Conservation (phyloP, 495 filamentous ascomycete species). For the Aspergillus olivimuriae region DNA sequence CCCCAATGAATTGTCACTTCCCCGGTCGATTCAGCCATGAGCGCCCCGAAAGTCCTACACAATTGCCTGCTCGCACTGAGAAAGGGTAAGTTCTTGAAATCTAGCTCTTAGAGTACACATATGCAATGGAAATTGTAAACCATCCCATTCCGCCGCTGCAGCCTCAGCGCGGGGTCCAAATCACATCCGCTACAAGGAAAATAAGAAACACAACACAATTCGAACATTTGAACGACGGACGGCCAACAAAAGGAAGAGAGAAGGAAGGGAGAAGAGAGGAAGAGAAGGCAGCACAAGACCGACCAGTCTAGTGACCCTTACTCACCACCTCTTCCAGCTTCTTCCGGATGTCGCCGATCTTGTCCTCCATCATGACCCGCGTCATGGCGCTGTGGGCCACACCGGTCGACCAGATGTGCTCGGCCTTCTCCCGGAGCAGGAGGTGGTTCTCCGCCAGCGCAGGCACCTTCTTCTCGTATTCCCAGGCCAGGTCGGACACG, state of each 20-base stretch:
- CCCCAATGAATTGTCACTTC: no score
- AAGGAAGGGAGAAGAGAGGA: constrained; percentile 3
- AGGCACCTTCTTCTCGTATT: constrained; percentile 81
- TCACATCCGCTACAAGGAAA: constrained; percentile 6
- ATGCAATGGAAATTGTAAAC: constrained; percentile 12
- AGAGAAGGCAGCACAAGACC: neutral
- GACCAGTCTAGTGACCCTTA: constrained; percentile 63
- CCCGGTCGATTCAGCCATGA: no score
- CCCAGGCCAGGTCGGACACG: constrained; percentile 75
- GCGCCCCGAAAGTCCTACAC: no score
- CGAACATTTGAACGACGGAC: no score
- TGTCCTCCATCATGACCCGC: constrained; percentile 68
- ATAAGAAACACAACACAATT: constrained; percentile 5
- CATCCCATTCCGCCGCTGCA: constrained; percentile 1
- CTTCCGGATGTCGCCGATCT: constrained; percentile 64
- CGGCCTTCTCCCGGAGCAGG: constrained; percentile 54
- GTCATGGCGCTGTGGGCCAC: constrained; percentile 65
- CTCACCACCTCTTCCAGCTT: constrained; percentile 80
- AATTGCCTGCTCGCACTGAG: neutral
- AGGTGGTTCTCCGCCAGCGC: constrained; percentile 73
- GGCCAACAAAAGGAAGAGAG: constrained; percentile 1
- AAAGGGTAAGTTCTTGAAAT: constrained; percentile 1
- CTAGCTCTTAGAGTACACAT: constrained; percentile 19
- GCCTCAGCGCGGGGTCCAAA: constrained; percentile 1
- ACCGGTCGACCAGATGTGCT: constrained; percentile 61